Percentiles rank a stretch among this genome's conserved stretches.
Evolutionary conservation across 441 rosid genomes (phyloP).

Genomic region (Metrosideros polymorpha): DNA sequence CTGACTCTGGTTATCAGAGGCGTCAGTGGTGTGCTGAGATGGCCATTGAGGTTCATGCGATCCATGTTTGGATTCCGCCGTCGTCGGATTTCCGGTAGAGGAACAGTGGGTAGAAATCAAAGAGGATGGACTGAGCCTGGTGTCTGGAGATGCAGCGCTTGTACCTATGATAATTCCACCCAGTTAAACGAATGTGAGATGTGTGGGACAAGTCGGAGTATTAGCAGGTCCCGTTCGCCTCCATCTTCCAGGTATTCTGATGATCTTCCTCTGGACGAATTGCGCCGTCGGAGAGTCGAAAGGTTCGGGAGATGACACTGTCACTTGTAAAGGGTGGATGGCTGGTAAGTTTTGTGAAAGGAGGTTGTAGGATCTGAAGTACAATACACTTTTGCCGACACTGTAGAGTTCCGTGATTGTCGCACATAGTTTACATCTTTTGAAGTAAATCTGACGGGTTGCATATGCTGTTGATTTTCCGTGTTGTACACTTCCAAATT

Average conservation of each 20-base stretch:
- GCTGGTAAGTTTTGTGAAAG: background rate
- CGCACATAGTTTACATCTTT: background rate
- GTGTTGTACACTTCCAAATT: background rate
- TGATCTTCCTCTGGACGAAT: constrained; percentile 46
- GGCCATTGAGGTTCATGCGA: constrained; percentile 46
- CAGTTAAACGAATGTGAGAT: constrained; percentile 56
- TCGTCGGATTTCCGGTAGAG: constrained; percentile 52
- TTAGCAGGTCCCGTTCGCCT: constrained; percentile 10
- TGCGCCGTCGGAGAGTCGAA: constrained; percentile 72
- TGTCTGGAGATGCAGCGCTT: constrained; percentile 74
- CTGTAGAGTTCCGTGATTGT: background rate
- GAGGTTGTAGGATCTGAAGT: background rate
- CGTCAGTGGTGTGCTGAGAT: constrained; percentile 24
- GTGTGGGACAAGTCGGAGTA: constrained; percentile 59
- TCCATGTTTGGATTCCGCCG: constrained; percentile 22
- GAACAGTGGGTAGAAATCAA: constrained; percentile 47
- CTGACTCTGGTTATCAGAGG: constrained; percentile 33
- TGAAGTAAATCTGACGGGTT: background rate
- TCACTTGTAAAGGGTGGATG: background rate
- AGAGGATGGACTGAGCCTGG: constrained; percentile 24
- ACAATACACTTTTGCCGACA: background rate
- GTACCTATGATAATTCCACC: constrained; percentile 72
- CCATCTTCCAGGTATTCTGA: constrained; percentile 14
- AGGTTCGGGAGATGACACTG: constrained; percentile 40
- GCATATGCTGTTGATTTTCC: background rate